Percentiles rank a stretch among this genome's conserved stretches.
Conservation (phyloP, 805 yeast species). For the Ogataea methanolica region DNA sequence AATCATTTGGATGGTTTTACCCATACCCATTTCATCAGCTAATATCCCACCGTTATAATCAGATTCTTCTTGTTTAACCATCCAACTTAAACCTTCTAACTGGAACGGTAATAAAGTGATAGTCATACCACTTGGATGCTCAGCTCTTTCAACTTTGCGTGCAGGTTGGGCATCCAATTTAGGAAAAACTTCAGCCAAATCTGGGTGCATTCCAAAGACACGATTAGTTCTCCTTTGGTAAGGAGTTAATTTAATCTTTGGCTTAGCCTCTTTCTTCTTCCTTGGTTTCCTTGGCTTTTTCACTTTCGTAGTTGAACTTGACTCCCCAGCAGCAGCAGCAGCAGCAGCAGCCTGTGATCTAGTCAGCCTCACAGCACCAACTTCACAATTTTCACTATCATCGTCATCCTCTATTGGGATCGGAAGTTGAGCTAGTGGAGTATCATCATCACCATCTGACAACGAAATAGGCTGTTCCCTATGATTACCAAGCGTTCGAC, state of each 20-base stretch:
- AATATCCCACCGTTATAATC: conserved; percentile 83
- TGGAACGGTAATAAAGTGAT: conserved; percentile 83
- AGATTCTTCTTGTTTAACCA: conserved; percentile 72
- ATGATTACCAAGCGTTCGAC: conserved; percentile 7
- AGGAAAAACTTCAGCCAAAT: conserved; percentile 66
- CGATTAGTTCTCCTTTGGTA: conserved; percentile 65
- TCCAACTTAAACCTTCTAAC: conserved; percentile 90
- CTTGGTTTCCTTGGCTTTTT: conserved; percentile 22
- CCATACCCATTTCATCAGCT: conserved; percentile 99
- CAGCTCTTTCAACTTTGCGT: conserved; percentile 50
- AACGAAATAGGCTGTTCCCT: conserved; percentile 10
- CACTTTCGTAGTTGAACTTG: conserved; percentile 5
- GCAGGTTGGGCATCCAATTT: conserved; percentile 45
- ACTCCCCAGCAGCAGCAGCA: neutral
- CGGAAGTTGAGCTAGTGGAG: conserved; percentile 10
- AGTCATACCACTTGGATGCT: conserved; percentile 76
- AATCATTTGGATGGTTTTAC: conserved; percentile 95
- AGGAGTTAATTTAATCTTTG: conserved; percentile 58
- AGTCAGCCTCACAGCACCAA: neutral
- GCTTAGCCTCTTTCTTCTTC: conserved; percentile 24
- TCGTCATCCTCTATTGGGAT: neutral
- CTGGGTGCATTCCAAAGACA: conserved; percentile 74
- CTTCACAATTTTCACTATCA: neutral
- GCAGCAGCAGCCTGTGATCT: conserved; percentile 1
- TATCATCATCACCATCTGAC: conserved; percentile 16